Evolutionary conservation across 495 filamentous ascomycete species (phyloP), one percentile per base, ranked within the genome.

Genomic region (Hypoxylon trugodes): DNA sequence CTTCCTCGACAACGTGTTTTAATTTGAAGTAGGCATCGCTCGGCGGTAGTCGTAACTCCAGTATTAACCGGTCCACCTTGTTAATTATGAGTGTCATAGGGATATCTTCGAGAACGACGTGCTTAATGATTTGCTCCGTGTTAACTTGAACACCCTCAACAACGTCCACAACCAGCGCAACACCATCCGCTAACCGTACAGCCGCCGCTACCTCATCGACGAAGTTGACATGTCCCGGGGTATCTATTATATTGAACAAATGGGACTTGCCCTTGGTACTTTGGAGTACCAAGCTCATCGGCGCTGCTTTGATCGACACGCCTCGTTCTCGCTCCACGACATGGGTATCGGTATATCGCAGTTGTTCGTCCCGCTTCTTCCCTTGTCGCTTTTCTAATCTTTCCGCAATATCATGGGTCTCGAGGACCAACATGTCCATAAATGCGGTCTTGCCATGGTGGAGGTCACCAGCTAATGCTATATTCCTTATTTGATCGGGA

Each of bases 371-470:
- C 45, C 87, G 82, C 71, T 88, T 91, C 76, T 84, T 90, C 1
- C 94, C 93, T 36, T 79, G 87, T 70, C 86, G 87, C 75, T 89
- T 92, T 25, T 95, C 88, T 54, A 93, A 75, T 61, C 87, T 81
- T 41, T 90, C 90, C 32, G 84, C 79, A 35, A 97, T 84, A 53
- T 96, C 90, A 69, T 98, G 96, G 41, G 95, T 98, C 74, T 98
- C 90, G 69, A 91, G 80, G 2, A 98, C 95, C 35, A 98, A 79
- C 92, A 97, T 98, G 73, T 98, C 95, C 92, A 97, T 93, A 58
- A 98, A 89, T 0, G 94, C 92, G 13, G 95, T 98, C 79, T 98
- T 98, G 54, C 95, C 95, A 77, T 98, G 95, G 69, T 98, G 95
- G 30, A 98, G 76, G 77, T 98, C 94, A 45, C 95, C 95, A 7